Base-by-base conservation (phyloP, 805 yeast species). In the Kregervanrija delftensis region DNA sequence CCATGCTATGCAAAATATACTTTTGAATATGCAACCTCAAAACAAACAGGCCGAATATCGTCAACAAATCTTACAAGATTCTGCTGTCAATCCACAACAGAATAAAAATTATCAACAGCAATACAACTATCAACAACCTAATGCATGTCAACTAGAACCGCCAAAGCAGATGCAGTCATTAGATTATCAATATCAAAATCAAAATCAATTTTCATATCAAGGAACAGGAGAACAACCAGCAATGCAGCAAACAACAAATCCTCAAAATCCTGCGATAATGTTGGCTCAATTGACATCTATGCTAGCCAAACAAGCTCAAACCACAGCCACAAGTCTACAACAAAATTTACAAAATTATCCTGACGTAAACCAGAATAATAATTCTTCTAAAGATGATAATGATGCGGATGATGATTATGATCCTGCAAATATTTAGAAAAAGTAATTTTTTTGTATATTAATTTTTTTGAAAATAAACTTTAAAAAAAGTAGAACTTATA, bases 361-460 rank as follows among this genome's bases (percentile, higher is more conserved):
- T 8, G 17, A 11, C 35, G 16, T 14, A 15, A 13, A 10, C 33
- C 32, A 13, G 32, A 2, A 11, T 16, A 37, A 15, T 11, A 12
- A 28, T 16, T 12, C 38, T 13, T 15, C 28, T 15, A 14, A 44
- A 14, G 33, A 22, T 3, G 33, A 28, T 4, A 17, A n/a, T 31
- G 40, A 36, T 10, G 42, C 37, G 11, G 54, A 54, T 31, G 59
- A 56, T 30, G 55, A 43, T 4, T 58, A 60, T 44, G 58, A 54
- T 41, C 63, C 63, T 15, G 33, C 44, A 12, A 37, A 40, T 30
- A 44, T 40, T n/a, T 33, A 37, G 17, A 9, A 22, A 22, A 22
- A 6, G 28, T 22, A 22, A 22, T 22, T 22, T 22, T 22, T 22
- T 6, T 22, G 28, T 22, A 6, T 6, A 22, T 6, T 5, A 22